Evolutionary conservation across 2,329 filamentous ascomycete species (phyloP).

Genomic region (Sarocladium brachiariae): DNA sequence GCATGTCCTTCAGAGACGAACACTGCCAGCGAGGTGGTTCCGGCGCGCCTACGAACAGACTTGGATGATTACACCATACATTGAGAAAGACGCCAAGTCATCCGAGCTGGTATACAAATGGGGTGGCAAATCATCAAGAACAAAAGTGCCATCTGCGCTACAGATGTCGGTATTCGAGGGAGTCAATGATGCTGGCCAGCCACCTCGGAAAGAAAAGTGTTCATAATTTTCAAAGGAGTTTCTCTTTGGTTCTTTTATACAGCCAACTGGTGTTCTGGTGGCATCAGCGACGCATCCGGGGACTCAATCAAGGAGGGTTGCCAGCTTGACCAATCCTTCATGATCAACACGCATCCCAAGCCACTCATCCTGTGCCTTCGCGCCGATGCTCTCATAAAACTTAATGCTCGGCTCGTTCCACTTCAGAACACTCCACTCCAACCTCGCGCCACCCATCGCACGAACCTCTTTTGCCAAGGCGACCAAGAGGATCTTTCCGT

Average conservation of each 20-base stretch:
- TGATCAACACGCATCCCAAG: slow-evolving; percentile 69
- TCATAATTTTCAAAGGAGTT: slow-evolving; percentile 1
- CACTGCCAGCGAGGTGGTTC: slow-evolving; percentile 31
- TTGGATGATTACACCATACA: slow-evolving; percentile 38
- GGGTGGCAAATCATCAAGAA: slow-evolving; percentile 29
- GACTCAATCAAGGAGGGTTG: slow-evolving; percentile 30
- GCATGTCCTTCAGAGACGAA: slow-evolving; percentile 16
- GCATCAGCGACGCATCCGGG: not conserved
- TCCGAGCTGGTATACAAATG: slow-evolving; percentile 35
- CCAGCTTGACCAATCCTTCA: slow-evolving; percentile 55
- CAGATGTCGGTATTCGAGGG: slow-evolving; percentile 43
- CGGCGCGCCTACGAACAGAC: slow-evolving; percentile 39
- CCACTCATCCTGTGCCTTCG: slow-evolving; percentile 63
- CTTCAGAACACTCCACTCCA: slow-evolving; percentile 89
- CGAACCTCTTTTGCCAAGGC: slow-evolving; percentile 74
- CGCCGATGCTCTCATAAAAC: slow-evolving; percentile 73
- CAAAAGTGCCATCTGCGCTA: slow-evolving; percentile 19
- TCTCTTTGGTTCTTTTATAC: not conserved
- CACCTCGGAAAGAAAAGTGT: slow-evolving; percentile 17
- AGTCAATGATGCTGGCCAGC: slow-evolving; percentile 21
- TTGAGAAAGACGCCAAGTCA: slow-evolving; percentile 27
- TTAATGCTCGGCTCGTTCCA: slow-evolving; percentile 89
- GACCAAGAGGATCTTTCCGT: slow-evolving; percentile 68
- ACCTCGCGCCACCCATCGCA: slow-evolving; percentile 61
- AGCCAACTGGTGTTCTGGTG: too few relatives aligned